Evolutionary conservation across 2,329 filamentous ascomycete species (phyloP), one percentile per base, ranked within the genome.

Genomic region (Gyromitra esculenta): DNA sequence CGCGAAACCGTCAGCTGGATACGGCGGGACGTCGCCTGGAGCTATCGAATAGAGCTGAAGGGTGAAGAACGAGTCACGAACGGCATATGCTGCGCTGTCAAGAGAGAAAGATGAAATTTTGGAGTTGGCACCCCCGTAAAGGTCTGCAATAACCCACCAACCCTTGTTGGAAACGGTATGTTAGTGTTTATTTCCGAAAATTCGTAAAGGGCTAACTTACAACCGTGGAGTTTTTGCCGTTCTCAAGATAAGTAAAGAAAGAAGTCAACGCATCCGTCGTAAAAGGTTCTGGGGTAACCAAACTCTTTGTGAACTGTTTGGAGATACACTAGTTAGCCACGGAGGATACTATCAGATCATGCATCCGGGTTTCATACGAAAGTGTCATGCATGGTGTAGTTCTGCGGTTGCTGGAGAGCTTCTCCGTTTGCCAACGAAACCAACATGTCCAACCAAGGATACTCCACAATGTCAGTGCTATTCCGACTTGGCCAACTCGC

Each of bases 51-150:
- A 81, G 41, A 84, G 72, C 68, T 84, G 83, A 18, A 80, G 79
- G 15, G 82, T 81, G 81, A 82, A 84, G 21, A 83, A 77, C 39
- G 81, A 77, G 71, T 82, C 73, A 8, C 83, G 82, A 62, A 82
- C 80, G 5, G 75, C 78, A 70, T 82, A 84, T 4, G 82, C 80
- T 54, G 76, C 78, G 13, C 64, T 74, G 5, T 77, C 65, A 60
- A 81, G 66, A 59, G 79, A 59, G 52, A 78, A 75, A 41, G 75
- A 68, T 57, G 77, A 63, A 75, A 84, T 84, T 64, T 80, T 80
- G 60, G 83, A 84, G 56, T 81, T 81, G 5, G 68, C 57, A 2
- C 83, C 83, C 11, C 83, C 83, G 57, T 83, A 84, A 6, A 84
- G 78, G 66, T 84, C 81, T 8, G 80, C 39, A 37, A 84, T 80